phyloP scores from a whole-genome alignment of 164 flowering plant genomes.

The Kalanchoe fedtschenkoi region DNA sequence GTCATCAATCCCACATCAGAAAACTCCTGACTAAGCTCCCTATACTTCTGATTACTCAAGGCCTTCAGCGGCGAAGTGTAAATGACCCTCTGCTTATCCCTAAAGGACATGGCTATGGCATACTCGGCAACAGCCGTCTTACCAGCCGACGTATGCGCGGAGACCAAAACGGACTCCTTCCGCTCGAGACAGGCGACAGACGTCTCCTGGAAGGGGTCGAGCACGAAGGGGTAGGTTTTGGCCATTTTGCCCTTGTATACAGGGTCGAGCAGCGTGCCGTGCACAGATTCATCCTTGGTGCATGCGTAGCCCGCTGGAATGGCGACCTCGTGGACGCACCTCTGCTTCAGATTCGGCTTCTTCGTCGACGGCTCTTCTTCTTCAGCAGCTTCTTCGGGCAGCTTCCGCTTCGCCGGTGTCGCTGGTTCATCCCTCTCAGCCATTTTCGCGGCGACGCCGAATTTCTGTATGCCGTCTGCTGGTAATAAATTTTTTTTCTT shows the following conservation, averaged over 20 bases:
- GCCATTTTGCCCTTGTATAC: constrained; percentile 58
- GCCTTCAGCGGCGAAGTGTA: constrained; percentile 96
- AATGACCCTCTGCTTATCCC: constrained; percentile 84
- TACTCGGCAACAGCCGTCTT: constrained; percentile 97
- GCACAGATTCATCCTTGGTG: constrained; percentile 35
- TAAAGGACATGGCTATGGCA: constrained; percentile 88
- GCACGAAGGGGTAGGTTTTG: constrained; percentile 57
- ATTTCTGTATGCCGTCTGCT: too few species aligned
- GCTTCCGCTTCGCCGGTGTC: not conserved
- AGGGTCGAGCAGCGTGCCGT: constrained; percentile 75
- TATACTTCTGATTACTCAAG: constrained; percentile 86
- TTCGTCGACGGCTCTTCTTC: constrained; percentile 22
- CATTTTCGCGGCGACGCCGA: not conserved
- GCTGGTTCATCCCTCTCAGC: not conserved
- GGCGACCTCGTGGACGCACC: constrained; percentile 94
- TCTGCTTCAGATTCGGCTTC: constrained; percentile 29
- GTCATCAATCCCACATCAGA: constrained; percentile 96
- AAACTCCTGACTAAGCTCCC: constrained; percentile 84
- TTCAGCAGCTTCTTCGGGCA: constrained; percentile 2
- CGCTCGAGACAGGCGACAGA: constrained; percentile 84
- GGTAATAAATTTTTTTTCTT: too few species aligned
- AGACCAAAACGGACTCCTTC: constrained; percentile 80
- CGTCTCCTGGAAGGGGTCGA: constrained; percentile 86
- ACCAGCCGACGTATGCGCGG: constrained; percentile 97
- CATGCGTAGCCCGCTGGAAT: constrained; percentile 56